phyloP scores from a whole-genome alignment of 1,284 basidiomycete genomes.

The Puccinia hordei region DNA sequence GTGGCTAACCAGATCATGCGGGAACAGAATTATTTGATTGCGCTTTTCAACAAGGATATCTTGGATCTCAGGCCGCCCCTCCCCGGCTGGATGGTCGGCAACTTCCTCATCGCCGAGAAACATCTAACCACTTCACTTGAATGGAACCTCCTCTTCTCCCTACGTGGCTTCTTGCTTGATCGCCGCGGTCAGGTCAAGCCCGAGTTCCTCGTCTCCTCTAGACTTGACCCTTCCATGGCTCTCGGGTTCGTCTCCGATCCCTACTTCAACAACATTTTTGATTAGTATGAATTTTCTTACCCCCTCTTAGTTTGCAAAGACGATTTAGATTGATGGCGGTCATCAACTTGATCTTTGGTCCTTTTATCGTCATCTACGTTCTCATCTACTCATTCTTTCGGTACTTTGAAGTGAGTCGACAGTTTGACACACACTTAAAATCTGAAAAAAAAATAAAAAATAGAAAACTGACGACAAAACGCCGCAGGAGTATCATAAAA shows the following conservation, averaged over 20 bases:
- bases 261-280: not conserved
- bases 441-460: not conserved
- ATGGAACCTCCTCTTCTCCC: slow-evolving; percentile 92
- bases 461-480: not conserved
- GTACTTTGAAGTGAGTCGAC: slow-evolving; percentile 74
- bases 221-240: slow-evolving; percentile 74
- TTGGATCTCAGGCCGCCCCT: slow-evolving; percentile 81
- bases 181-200: slow-evolving; percentile 80
- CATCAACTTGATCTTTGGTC: slow-evolving; percentile 89
- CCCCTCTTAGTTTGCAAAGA: slow-evolving; percentile 68
- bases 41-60: slow-evolving; percentile 93
- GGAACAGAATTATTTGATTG: slow-evolving; percentile 97
- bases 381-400: slow-evolving; percentile 99
- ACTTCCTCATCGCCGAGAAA: slow-evolving; percentile 47
- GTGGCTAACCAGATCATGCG: slow-evolving; percentile 94
- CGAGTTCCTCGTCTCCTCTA: slow-evolving; percentile 82
- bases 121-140: slow-evolving; percentile 81
- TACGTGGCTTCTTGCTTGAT: slow-evolving; percentile 93
- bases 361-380: slow-evolving; percentile 95
- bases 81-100: slow-evolving; percentile 62
- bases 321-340: slow-evolving; percentile 95
- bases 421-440: not conserved
- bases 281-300: not conserved
- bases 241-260: slow-evolving; percentile 67
- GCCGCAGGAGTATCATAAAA: slow-evolving; percentile 86